These are phyloP conservation scores for Mrakia hoshinonis DNA, from an alignment of 768 basidiomycete species.

Conservation along the genomic window DNA sequence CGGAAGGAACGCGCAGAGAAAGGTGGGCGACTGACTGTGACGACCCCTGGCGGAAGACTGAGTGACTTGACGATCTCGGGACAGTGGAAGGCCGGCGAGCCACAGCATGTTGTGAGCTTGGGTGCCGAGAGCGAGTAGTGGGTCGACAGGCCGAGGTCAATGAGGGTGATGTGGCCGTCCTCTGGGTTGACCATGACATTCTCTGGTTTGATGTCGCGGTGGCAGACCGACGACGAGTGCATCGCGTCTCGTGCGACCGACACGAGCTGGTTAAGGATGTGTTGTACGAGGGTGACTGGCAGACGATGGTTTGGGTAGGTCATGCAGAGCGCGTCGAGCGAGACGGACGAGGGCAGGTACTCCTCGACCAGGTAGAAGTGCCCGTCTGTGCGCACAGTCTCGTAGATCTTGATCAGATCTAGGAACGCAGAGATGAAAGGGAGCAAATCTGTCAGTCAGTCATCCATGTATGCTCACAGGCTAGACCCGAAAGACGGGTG, in stretches of 20 bases:
- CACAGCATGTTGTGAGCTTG: slow-evolving; percentile 45
- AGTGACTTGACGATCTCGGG: slow-evolving; percentile 44
- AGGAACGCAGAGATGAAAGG: slow-evolving; percentile 42
- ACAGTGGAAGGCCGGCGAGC: slow-evolving; percentile 35
- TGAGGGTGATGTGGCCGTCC: slow-evolving; percentile 41
- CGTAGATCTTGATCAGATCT: slow-evolving; percentile 41
- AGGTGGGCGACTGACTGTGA: slow-evolving; percentile 40
- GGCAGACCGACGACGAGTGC: slow-evolving; percentile 39
- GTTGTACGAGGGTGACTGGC: slow-evolving; percentile 26
- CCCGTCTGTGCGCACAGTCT: slow-evolving; percentile 42
- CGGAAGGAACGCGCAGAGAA: background rate
- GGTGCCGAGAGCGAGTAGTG: slow-evolving; percentile 41
- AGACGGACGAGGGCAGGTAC: slow-evolving; percentile 35
- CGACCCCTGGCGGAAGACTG: slow-evolving; percentile 39
- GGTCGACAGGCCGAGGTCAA: slow-evolving; percentile 46
- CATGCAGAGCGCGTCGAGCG: slow-evolving; percentile 38
- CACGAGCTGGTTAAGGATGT: slow-evolving; percentile 43
- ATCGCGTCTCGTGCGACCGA: slow-evolving; percentile 40
- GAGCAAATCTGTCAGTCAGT: too few relatives aligned
- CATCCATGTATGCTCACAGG: too few relatives aligned
- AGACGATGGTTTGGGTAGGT: slow-evolving; percentile 19
- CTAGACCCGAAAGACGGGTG: slow-evolving; percentile 1
- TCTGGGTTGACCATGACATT: slow-evolving; percentile 35
- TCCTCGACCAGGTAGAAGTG: slow-evolving; percentile 45
- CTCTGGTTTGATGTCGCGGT: slow-evolving; percentile 41